Evolutionary conservation across 306 rosid genomes (phyloP).

Genomic region (Cicer chorassanicum): DNA sequence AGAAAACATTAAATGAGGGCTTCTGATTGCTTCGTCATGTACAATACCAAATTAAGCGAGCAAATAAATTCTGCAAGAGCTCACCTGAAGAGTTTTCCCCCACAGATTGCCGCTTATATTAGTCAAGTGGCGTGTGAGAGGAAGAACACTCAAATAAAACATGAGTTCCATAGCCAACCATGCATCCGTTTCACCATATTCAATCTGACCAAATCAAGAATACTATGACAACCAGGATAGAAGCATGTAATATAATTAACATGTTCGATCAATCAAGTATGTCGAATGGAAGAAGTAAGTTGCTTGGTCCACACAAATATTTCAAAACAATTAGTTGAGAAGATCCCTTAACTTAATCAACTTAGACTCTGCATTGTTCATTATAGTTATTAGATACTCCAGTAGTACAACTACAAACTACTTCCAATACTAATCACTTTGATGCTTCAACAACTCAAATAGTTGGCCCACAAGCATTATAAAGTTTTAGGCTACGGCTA

Average conservation of each 20-base stretch:
- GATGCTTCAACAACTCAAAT: slow-evolving; percentile 13
- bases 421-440: not conserved
- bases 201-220: slow-evolving; percentile 69
- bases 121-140: slow-evolving; percentile 96
- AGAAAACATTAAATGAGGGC: slow-evolving; percentile 35
- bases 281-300: slow-evolving; percentile 19
- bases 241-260: slow-evolving; percentile 20
- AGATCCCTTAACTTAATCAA: slow-evolving; percentile 24
- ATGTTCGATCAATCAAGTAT: slow-evolving; percentile 35
- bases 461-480: slow-evolving; percentile 17
- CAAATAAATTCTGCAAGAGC: slow-evolving; percentile 40
- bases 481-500: slow-evolving; percentile 19
- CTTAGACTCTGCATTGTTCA: slow-evolving; percentile 13
- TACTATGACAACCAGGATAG: slow-evolving; percentile 40
- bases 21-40: slow-evolving; percentile 20
- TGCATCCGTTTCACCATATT: slow-evolving; percentile 94
- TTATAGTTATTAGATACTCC: slow-evolving; percentile 24
- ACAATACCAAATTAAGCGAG: slow-evolving; percentile 37
- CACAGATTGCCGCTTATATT: slow-evolving; percentile 94
- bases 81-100: slow-evolving; percentile 97
- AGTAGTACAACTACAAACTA: not conserved
- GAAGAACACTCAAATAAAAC: slow-evolving; percentile 96
- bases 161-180: slow-evolving; percentile 98
- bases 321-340: slow-evolving; percentile 31
- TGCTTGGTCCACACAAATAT: slow-evolving; percentile 10